Percentiles rank a stretch among this genome's conserved stretches.
phyloP scores from a whole-genome alignment of 352 stramenopile genomes.

The Phytopythium delawarense region DNA sequence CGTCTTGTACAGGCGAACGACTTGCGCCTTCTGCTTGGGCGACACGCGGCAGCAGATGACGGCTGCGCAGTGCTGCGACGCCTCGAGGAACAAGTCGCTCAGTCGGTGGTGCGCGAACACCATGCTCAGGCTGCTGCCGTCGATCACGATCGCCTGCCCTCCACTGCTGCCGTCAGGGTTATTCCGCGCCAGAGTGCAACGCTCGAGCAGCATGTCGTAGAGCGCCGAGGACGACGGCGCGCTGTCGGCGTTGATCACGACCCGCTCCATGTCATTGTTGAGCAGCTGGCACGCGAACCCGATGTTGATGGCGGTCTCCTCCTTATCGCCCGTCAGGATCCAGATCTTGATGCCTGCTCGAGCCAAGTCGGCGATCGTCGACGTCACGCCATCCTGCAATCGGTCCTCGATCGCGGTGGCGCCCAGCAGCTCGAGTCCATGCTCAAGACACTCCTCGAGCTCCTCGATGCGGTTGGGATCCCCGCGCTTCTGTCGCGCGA shows the following conservation, averaged over 20 bases:
- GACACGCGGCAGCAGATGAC: conserved; percentile 91
- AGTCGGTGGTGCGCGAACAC: conserved; percentile 69
- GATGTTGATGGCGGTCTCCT: conserved; percentile 97
- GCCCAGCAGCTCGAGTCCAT: conserved; percentile 64
- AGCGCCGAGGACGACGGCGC: conserved; percentile 44
- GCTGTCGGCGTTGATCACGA: conserved; percentile 76
- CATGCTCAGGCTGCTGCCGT: conserved; percentile 68
- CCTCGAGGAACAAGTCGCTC: conserved; percentile 79
- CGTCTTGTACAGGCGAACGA: conserved; percentile 84
- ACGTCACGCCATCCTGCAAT: conserved; percentile 72
- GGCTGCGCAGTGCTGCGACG: conserved; percentile 76
- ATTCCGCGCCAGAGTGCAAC: conserved; percentile 33
- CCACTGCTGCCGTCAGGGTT: conserved; percentile 9
- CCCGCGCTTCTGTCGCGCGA: conserved; percentile 45
- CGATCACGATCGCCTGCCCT: conserved; percentile 68
- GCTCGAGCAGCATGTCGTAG: conserved; percentile 54
- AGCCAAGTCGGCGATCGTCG: conserved; percentile 69
- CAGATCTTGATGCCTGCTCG: conserved; percentile 81
- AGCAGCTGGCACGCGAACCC: conserved; percentile 94
- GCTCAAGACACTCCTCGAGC: conserved; percentile 78
- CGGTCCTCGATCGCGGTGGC: conserved; percentile 83
- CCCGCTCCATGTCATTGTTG: conserved; percentile 93
- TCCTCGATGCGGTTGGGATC: conserved; percentile 73
- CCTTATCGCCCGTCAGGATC: conserved; percentile 89
- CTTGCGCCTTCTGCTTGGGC: conserved; percentile 90